phyloP scores from a whole-genome alignment of 148 eudicot species.

The Gaultheria prostrata region DNA sequence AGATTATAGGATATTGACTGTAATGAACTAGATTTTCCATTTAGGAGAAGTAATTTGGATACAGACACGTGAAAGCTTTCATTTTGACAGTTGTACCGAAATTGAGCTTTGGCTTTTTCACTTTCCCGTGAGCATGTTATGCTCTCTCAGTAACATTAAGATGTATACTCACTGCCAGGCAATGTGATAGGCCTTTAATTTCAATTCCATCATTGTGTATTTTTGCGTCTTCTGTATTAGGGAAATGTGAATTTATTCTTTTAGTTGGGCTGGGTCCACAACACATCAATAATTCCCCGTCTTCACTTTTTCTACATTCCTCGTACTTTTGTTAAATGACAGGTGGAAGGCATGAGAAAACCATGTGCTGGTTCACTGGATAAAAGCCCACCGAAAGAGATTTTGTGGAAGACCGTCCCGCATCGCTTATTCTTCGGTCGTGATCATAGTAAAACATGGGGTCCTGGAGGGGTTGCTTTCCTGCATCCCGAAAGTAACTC shows the following conservation, averaged over 20 bases:
- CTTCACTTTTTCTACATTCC: background rate
- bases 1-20: background rate
- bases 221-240: background rate
- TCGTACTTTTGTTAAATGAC: slow-evolving; percentile 7
- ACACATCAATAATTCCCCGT: background rate
- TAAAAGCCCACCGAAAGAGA: slow-evolving; percentile 70
- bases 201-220: background rate
- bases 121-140: background rate
- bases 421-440: slow-evolving; percentile 86
- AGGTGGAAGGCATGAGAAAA: slow-evolving; percentile 90
- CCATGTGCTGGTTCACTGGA: slow-evolving; percentile 75
- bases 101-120: background rate
- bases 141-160: background rate
- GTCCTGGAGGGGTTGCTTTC: slow-evolving; percentile 95
- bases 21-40: slow-evolving; percentile 5
- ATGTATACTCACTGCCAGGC: background rate
- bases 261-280: background rate
- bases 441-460: slow-evolving; percentile 70
- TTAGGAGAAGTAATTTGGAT: background rate
- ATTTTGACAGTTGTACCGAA: background rate
- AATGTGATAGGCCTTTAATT: background rate
- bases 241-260: background rate
- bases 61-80: background rate
- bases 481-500: slow-evolving; percentile 67
- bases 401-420: slow-evolving; percentile 58